A percentile compares a stretch with the other conserved stretches of the same genome.
phyloP scores from a whole-genome alignment of 176 grass and related monocot species.

The Triticum turgidum region DNA sequence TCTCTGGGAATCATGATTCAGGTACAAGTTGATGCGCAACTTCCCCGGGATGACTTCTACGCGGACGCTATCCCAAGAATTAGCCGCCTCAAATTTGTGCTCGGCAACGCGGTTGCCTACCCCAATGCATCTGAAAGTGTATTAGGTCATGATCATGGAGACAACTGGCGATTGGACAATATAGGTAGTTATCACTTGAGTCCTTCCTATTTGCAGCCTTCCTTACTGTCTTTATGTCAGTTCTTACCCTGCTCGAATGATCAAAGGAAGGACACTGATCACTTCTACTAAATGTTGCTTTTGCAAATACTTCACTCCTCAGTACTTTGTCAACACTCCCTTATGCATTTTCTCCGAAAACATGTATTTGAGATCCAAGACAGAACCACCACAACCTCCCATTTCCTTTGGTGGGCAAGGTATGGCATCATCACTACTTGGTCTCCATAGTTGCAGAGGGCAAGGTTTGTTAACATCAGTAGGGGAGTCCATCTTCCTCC shows the following conservation, averaged over 20 bases:
- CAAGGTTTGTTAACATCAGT: too few species aligned
- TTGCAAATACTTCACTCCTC: constrained; percentile 24
- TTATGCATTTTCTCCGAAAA: constrained; percentile 10
- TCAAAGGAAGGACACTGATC: constrained; percentile 43
- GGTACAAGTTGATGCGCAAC: too few species aligned
- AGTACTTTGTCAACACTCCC: constrained; percentile 50
- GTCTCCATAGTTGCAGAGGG: constrained; percentile 44
- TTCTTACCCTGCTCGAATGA: constrained; percentile 27
- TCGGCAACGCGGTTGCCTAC: too few species aligned
- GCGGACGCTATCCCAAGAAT: too few species aligned
- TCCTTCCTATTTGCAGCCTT: constrained; percentile 45
- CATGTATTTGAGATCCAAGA: constrained; percentile 53
- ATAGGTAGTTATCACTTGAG: constrained; percentile 14
- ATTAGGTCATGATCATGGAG: constrained; percentile 51
- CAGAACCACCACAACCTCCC: constrained; percentile 42
- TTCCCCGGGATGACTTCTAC: too few species aligned
- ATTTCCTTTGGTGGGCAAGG: constrained; percentile 61
- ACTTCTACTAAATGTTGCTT: background rate
- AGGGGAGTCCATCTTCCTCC: background rate
- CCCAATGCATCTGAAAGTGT: constrained; percentile 79
- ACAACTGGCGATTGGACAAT: constrained; percentile 39
- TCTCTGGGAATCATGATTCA: too few species aligned
- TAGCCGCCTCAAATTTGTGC: too few species aligned
- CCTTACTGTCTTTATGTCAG: background rate
- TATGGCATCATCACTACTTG: constrained; percentile 60